These are phyloP conservation scores for Podaxis carcinomalis DNA, from an alignment of 768 basidiomycete species.

Conservation along the genomic window DNA sequence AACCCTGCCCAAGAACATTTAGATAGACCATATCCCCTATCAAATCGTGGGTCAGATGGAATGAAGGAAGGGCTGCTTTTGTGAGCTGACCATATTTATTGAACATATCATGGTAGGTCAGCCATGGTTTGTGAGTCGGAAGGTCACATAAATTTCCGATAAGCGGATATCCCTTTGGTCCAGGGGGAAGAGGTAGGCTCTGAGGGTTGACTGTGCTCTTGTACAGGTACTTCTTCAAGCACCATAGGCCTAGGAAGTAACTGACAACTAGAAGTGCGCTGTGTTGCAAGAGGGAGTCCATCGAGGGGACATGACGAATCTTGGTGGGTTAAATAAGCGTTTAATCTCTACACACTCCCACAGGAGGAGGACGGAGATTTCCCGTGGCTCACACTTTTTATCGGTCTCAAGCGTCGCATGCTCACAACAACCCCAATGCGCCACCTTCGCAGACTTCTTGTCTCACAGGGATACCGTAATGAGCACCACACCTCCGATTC, in stretches of 20 bases:
- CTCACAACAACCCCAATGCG: too few species aligned
- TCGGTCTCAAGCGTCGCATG: too few species aligned
- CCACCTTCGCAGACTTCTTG: too few species aligned
- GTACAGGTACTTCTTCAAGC: not conserved
- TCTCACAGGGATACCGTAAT: too few species aligned
- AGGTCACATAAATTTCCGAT: not conserved
- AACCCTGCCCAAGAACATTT: constrained; percentile 11
- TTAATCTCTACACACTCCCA: too few species aligned
- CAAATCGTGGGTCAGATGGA: not conserved
- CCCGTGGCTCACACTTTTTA: too few species aligned
- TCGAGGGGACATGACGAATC: not conserved
- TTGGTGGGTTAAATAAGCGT: too few species aligned
- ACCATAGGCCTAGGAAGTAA: not conserved
- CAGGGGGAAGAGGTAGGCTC: not conserved
- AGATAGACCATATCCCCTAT: constrained; percentile 14
- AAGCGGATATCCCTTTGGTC: not conserved
- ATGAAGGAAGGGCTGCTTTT: too few species aligned
- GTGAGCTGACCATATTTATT: constrained; percentile 9
- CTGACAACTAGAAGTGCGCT: not conserved
- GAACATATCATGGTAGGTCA: constrained; percentile 8
- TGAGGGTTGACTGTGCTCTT: not conserved
- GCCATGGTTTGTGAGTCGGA: constrained; percentile 9
- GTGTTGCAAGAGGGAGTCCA: not conserved
- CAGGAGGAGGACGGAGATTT: too few species aligned
- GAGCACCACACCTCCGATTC: too few species aligned